Percentiles rank a stretch among this genome's conserved stretches.
These are phyloP conservation scores for Eremochloa ophiuroides DNA, from an alignment of 176 grass and related monocot genomes.

Conservation along the genomic window DNA sequence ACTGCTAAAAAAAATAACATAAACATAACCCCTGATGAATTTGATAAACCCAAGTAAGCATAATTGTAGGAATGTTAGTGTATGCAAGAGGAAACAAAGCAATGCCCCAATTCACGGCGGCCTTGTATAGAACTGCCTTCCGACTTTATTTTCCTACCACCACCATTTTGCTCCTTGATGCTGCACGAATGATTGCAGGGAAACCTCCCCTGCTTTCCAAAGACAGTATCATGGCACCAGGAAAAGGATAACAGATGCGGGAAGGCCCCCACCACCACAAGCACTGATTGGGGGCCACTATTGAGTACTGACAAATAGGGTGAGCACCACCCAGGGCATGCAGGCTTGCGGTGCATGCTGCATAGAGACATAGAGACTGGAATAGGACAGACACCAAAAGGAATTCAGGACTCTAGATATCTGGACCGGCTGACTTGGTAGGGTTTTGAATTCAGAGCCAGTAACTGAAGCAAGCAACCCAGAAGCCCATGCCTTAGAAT, in stretches of 20 bases:
- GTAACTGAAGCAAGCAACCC: conserved; percentile 3
- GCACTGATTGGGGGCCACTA: conserved; percentile 30
- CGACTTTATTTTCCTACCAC: not conserved
- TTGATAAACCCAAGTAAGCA: too few relatives aligned
- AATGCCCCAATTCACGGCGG: conserved; percentile 30
- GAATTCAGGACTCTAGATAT: not conserved
- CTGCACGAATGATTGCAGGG: conserved; percentile 40
- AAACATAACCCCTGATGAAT: not conserved
- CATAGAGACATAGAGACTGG: conserved; percentile 3
- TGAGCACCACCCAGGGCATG: too few relatives aligned
- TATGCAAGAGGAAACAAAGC: not conserved
- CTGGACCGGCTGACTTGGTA: conserved; percentile 12
- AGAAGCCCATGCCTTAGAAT: not conserved
- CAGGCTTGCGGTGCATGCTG: conserved; percentile 16
- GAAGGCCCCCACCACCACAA: conserved; percentile 31
- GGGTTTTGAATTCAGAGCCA: not conserved
- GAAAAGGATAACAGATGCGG: conserved; percentile 28
- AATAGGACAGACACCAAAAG: conserved; percentile 33
- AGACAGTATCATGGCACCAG: conserved; percentile 42
- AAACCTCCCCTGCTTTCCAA: conserved; percentile 31
- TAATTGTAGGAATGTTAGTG: not conserved
- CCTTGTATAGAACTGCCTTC: not conserved
- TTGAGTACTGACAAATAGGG: conserved; percentile 7
- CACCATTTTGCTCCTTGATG: not conserved
- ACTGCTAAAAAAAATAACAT: not conserved